phyloP scores from a whole-genome alignment of 768 basidiomycete species.

The Mycena floridula region DNA sequence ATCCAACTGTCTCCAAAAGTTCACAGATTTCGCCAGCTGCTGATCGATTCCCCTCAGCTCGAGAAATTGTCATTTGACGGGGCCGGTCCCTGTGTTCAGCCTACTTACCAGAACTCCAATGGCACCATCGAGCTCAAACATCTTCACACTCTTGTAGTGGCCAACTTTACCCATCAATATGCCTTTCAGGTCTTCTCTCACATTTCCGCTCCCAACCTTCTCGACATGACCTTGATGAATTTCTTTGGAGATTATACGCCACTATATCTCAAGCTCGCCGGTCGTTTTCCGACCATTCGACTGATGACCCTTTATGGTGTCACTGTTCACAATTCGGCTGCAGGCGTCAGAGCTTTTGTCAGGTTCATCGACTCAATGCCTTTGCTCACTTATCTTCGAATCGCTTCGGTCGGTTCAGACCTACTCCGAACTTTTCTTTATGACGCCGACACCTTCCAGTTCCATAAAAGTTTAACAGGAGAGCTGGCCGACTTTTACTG shows the following conservation, averaged over 20 bases:
- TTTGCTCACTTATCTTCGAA: slow-evolving; percentile 39
- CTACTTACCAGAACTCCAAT: slow-evolving; percentile 12
- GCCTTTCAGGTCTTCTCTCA: slow-evolving; percentile 41
- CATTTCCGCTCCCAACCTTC: slow-evolving; percentile 50
- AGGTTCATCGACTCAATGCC: slow-evolving; percentile 58
- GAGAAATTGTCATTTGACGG: slow-evolving; percentile 54
- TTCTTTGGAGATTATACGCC: slow-evolving; percentile 41
- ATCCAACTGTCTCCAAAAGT: slow-evolving; percentile 44
- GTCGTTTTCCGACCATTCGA: slow-evolving; percentile 42
- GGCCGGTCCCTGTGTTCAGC: slow-evolving; percentile 44
- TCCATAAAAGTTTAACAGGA: slow-evolving; percentile 5
- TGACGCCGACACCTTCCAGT: slow-evolving; percentile 21
- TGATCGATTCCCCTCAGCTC: slow-evolving; percentile 41
- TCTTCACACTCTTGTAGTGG: slow-evolving; percentile 50
- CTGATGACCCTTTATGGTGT: slow-evolving; percentile 42
- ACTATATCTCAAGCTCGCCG: slow-evolving; percentile 40
- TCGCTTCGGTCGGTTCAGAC: slow-evolving; percentile 34
- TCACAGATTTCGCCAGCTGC: slow-evolving; percentile 45
- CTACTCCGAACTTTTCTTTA: slow-evolving; percentile 45
- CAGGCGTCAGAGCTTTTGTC: slow-evolving; percentile 27
- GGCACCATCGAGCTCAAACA: slow-evolving; percentile 39
- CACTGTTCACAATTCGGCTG: slow-evolving; percentile 24
- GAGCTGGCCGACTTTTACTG: neutral
- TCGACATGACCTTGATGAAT: slow-evolving; percentile 53
- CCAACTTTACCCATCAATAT: slow-evolving; percentile 46